Base-by-base conservation (phyloP, 345 rosid genomes). In the Cardamine resedifolia region DNA sequence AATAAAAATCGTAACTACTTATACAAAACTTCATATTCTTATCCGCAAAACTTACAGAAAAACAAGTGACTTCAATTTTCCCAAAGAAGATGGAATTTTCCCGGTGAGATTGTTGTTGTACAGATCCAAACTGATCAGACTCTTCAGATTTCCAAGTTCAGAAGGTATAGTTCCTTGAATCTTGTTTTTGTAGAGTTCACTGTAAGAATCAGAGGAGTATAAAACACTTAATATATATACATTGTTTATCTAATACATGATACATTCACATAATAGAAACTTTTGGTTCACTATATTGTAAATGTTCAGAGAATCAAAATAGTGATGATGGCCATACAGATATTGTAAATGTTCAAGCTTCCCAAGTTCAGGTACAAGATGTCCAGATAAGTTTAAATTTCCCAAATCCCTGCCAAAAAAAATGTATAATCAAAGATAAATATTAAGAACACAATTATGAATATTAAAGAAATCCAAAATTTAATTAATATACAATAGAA, bases 91-190 rank as follows among this genome's bases (percentile, higher is more conserved):
- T 20, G 96, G 97, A 67, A 90, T 80, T 41, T 66, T 59, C 67
- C 98, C 98, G 0, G 90, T 78, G 72, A 90, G 85, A 74, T 89
- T 88, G 90, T 93, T 93, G 80, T 78, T 86, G 76, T 89, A 93
- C 34, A 93, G 77, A 81, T 93, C 98, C 88, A 89, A 76, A 83
- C 97, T 90, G 71, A 90, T 81, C 23, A 92, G 87, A 61, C 64
- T 84, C 88, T 83, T 93, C 78, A 93, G 76, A 80, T 83, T 88
- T 53, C 95, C 92, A 36, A 87, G 86, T 80, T 88, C 92, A 23
- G 69, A 12, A 44, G 98, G 96, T 70, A 90, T 87, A 62, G 80
- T 78, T 76, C 96, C 96, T 58, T 85, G 83, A 45, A 92, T 85
- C 66, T 83, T 81, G 81, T 90, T 92, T 74, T 88, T 87, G 78